A percentile compares a stretch with the other conserved stretches of the same genome.
phyloP scores from a whole-genome alignment of 75 land plant genomes.

The Chamaecyparis obtusa region DNA sequence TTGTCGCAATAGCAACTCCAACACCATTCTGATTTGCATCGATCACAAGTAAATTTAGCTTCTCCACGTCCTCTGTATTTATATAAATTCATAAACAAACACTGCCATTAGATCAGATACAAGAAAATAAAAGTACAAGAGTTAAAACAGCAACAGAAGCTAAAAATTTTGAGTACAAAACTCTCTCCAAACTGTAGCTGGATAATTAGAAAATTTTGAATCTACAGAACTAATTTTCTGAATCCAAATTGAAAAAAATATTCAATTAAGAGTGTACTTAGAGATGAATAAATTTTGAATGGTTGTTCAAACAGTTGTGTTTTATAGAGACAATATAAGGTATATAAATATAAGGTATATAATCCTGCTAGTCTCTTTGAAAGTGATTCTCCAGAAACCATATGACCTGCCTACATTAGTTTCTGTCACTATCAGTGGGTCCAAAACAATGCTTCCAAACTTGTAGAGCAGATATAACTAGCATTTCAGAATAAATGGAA shows the following conservation, averaged over 20 bases:
- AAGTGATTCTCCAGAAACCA: conserved; percentile 36
- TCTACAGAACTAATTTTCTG: not conserved
- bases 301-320: conserved; percentile 72
- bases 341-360: no score
- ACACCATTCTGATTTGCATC: conserved; percentile 38
- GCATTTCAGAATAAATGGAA: not conserved
- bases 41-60: conserved; percentile 29
- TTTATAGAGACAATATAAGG: conserved; percentile 89
- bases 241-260: no score
- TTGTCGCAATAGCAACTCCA: conserved; percentile 31
- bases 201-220: not conserved
- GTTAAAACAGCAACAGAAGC: not conserved
- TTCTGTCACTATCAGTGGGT: not conserved
- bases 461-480: not conserved
- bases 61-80: conserved; percentile 41
- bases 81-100: not conserved
- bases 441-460: not conserved
- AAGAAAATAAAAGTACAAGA: not conserved
- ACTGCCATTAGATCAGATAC: not conserved
- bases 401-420: conserved; percentile 42
- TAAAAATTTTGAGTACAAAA: not conserved
- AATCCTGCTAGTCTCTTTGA: conserved; percentile 81
- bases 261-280: conserved; percentile 38
- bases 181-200: not conserved
- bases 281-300: conserved; percentile 75